Base-by-base conservation (phyloP, 768 basidiomycete species). In the Dioszegia hungarica region DNA sequence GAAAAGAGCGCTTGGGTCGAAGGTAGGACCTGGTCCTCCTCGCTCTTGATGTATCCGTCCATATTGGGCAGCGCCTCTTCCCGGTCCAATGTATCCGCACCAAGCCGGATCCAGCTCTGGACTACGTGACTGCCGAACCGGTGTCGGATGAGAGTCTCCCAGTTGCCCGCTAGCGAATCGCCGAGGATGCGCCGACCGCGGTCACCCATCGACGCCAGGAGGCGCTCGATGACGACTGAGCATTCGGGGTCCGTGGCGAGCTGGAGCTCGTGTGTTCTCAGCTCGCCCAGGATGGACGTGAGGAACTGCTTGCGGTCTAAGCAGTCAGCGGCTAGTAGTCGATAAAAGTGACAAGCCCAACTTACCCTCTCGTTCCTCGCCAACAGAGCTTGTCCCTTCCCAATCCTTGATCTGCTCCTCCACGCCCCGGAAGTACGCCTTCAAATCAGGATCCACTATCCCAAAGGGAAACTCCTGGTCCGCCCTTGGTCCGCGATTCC, bases 81-180 rank as follows among this genome's bases (percentile, higher is more conserved):
- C 33, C 79, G 69, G 49, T 79, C 77, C 9, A 79, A 63, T 0
- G 79, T 79, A 47, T 74, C 71, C 6, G 77, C 78, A 1, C 70
- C 73, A 9, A 79, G 64, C 5, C 81, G 81, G 62, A 97, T 81
- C 61, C 95, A 77, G 0, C 91, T 97, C 75, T 97, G 91, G 66
- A 88, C 88, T 6, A 95, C 93, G 83, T 97, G 93, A 24, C 92
- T 94, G 15, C 87, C 90, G 79, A 95, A 98, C 27, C 92, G 83
- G 68, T 98, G 88, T 68, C 81, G 59, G 10, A 75, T 58, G 10
- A 77, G 56, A 22, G 60, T 58, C 49, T 84, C 89, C 82, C 78
- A 97, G 88, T 88, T 89, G 74, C 90, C 92, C 49, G 82, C 81
- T 66, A 99, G 77, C 58, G 85, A 85, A 76, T 95, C 93, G 56